phyloP scores from a whole-genome alignment of 2,329 filamentous ascomycete species.

The Claviceps arundinis region DNA sequence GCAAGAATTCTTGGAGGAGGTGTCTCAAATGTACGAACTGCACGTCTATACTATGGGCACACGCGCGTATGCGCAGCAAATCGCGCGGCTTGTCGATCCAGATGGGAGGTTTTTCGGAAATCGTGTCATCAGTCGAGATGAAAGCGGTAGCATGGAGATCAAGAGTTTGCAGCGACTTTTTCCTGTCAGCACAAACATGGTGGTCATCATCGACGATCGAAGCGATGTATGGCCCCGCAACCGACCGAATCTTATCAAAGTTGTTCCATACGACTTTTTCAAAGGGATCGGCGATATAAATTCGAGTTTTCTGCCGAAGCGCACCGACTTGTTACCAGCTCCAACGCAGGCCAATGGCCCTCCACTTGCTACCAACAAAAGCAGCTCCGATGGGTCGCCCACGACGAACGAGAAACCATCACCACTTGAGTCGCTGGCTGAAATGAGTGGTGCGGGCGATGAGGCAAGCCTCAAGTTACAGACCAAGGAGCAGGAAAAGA shows the following conservation, averaged over 20 bases:
- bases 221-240: constrained; percentile 92
- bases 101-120: constrained; percentile 83
- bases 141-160: constrained; percentile 83
- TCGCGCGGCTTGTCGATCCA: constrained; percentile 86
- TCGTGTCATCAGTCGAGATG: constrained; percentile 88
- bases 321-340: constrained; percentile 35
- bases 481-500: constrained; percentile 73
- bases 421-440: constrained; percentile 62
- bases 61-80: constrained; percentile 83
- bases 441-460: constrained; percentile 60
- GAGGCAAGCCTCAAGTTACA: constrained; percentile 58
- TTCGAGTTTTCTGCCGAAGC: constrained; percentile 86
- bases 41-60: constrained; percentile 99
- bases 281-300: constrained; percentile 98
- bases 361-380: constrained; percentile 1
- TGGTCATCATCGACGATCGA: constrained; percentile 95
- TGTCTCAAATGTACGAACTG: constrained; percentile 77
- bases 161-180: constrained; percentile 88
- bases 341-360: constrained; percentile 14
- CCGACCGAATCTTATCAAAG: constrained; percentile 84
- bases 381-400: neutral
- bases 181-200: constrained; percentile 96
- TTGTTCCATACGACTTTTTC: constrained; percentile 93
- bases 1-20: constrained; percentile 61
- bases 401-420: constrained; percentile 17